These are phyloP conservation scores for Flaveria ramosissima DNA, from an alignment of 129 eudicot species.

Conservation along the genomic window DNA sequence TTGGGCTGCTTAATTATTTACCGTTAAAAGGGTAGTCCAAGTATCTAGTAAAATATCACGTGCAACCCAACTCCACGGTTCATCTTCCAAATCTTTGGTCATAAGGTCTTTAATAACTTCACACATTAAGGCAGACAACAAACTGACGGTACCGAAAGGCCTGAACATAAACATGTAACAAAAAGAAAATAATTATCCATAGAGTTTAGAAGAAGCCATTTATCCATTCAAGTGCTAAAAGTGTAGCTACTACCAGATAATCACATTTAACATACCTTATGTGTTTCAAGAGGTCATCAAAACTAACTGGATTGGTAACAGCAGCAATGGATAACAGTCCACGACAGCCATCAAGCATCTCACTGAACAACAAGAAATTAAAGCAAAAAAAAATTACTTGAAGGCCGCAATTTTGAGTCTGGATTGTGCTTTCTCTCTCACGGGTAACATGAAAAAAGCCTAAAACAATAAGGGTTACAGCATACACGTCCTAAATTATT, in stretches of 20 bases:
- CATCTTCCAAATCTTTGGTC: constrained; percentile 71
- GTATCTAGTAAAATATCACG: constrained; percentile 95
- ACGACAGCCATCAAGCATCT: constrained; percentile 97
- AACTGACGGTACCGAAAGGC: constrained; percentile 86
- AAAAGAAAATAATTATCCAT: constrained; percentile 15
- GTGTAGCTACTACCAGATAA: not conserved
- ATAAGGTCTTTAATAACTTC: constrained; percentile 83
- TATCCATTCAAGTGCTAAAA: constrained; percentile 20
- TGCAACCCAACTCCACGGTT: constrained; percentile 98
- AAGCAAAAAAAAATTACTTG: constrained; percentile 10
- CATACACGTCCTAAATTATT: not conserved
- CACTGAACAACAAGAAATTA: constrained; percentile 55
- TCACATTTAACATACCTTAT: constrained; percentile 48
- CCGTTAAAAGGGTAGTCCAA: constrained; percentile 87
- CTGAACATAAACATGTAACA: constrained; percentile 47
- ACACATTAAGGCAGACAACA: constrained; percentile 82
- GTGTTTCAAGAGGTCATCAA: constrained; percentile 82
- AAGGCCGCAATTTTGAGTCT: not conserved
- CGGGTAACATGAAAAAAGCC: not conserved
- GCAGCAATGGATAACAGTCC: constrained; percentile 81
- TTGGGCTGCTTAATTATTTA: constrained; percentile 26
- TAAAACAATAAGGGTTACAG: not conserved
- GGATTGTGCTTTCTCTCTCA: not conserved
- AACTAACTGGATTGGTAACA: constrained; percentile 65
- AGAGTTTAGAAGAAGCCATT: not conserved